phyloP scores from a whole-genome alignment of 1,284 basidiomycete species.

The Sporisorium scitamineum region DNA sequence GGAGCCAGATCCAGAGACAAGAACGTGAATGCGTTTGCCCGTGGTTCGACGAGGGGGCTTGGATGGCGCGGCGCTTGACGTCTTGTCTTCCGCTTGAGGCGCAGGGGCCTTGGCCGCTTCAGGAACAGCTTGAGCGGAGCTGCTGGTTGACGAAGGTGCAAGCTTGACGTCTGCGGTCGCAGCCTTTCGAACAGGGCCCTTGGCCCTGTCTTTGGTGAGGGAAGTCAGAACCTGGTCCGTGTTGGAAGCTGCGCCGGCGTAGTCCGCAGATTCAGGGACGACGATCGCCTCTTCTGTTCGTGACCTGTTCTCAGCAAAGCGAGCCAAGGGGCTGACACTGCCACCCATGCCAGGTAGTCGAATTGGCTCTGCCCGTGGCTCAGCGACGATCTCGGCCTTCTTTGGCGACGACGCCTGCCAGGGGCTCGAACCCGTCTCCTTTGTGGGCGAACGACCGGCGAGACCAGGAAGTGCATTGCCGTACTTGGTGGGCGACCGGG shows the following conservation, averaged over 20 bases:
- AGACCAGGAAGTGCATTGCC: slow-evolving; percentile 53
- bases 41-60: slow-evolving; percentile 46
- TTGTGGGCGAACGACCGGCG: slow-evolving; percentile 38
- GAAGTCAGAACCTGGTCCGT: slow-evolving; percentile 27
- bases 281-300: slow-evolving; percentile 24
- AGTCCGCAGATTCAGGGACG: background rate
- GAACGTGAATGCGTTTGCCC: slow-evolving; percentile 65
- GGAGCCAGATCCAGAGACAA: slow-evolving; percentile 73
- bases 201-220: slow-evolving; percentile 35
- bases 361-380: slow-evolving; percentile 40
- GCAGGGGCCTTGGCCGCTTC: slow-evolving; percentile 5
- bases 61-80: background rate
- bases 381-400: slow-evolving; percentile 23
- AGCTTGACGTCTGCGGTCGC: slow-evolving; percentile 19
- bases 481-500: slow-evolving; percentile 50
- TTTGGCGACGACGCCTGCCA: slow-evolving; percentile 31
- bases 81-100: slow-evolving; percentile 2
- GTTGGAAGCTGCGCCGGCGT: slow-evolving; percentile 3
- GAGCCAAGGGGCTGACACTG: slow-evolving; percentile 38
- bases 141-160: background rate
- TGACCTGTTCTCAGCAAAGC: slow-evolving; percentile 22
- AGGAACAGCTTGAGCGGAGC: background rate
- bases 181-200: slow-evolving; percentile 24
- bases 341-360: slow-evolving; percentile 53
- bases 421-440: slow-evolving; percentile 17